Base-by-base conservation (phyloP, 768 basidiomycete species). In the Trametes elegans region DNA sequence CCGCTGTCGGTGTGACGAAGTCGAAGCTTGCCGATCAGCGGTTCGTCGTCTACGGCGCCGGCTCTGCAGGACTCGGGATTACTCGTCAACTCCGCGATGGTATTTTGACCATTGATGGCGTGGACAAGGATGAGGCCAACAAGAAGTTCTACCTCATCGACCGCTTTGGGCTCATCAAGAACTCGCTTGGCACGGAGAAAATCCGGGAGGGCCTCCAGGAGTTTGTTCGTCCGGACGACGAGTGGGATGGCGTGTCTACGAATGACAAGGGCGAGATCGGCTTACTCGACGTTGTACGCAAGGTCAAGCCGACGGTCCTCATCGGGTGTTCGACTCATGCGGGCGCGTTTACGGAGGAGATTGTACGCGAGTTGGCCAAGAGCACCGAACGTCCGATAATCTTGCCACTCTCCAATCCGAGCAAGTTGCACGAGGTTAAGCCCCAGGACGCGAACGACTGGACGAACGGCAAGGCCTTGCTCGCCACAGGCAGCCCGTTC, bases 401-500 rank as follows among this genome's bases (percentile, higher is more conserved):
- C 58, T 77, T 93, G 61, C 90, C 92, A 9, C 76, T 95, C 45
- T 86, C 83, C 24, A 95, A 95, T 69, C 92, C 92, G 5, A 90
- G 85, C 59, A 69, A 71, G 44, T 73, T 93, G 54, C 84, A 84
- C 43, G 93, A 95, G 67, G 87, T 85, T 0, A 76, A 81, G 49
- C 89, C 89, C 2, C 74, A 78, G 54, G 81, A 91, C 64, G 78
- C 86, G 23, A 81, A 84, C 62, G 76, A 82, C n/a, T 95, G 93
- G 93, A 88, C 90, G 1, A 71, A 80, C 1, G 91, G 90, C 4
- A 82, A 79, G 61, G 93, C 90, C 7, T 71, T 95, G 44, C 72
- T 93, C 39, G 90, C 91, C 1, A 93, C 89, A 9, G 93, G 92
- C 16, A 88, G 87, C 55, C 91, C 91, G 0, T 95, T 93, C 74